phyloP scores from a whole-genome alignment of 1,139 yeast species.

The Taphrina confusa region DNA sequence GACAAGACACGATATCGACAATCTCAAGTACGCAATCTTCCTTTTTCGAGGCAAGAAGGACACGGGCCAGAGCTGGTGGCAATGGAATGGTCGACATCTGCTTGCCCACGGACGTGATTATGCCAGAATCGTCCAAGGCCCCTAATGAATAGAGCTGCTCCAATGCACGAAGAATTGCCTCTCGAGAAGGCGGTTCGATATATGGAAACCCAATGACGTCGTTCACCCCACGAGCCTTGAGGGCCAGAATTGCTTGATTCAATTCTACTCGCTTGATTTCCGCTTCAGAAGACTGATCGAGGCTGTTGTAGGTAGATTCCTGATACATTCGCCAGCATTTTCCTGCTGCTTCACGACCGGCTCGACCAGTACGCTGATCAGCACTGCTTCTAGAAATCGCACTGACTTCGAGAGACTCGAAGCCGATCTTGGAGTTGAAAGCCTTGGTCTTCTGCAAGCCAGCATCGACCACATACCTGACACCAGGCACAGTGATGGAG shows the following conservation, averaged over 20 bases:
- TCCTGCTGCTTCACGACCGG: constrained; percentile 95
- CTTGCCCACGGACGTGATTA: constrained; percentile 71
- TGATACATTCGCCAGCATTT: constrained; percentile 83
- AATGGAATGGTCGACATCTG: constrained; percentile 88
- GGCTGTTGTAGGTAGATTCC: constrained; percentile 62
- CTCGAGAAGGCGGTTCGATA: constrained; percentile 87
- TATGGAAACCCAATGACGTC: constrained; percentile 86
- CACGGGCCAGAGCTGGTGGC: constrained; percentile 81
- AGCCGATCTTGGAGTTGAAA: constrained; percentile 46
- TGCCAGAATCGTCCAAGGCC: constrained; percentile 75
- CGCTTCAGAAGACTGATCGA: constrained; percentile 83
- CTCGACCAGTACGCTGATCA: constrained; percentile 94
- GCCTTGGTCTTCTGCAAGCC: constrained; percentile 87
- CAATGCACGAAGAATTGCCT: constrained; percentile 65
- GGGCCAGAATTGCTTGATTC: constrained; percentile 75
- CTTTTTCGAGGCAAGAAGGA: constrained; percentile 70
- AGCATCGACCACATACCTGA: constrained; percentile 87
- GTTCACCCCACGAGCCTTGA: constrained; percentile 79
- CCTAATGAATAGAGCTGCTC: constrained; percentile 74
- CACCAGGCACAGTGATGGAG: constrained; percentile 92
- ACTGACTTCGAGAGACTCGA: constrained; percentile 84
- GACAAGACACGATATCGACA: constrained; percentile 85
- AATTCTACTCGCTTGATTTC: constrained; percentile 87
- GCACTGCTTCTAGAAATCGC: constrained; percentile 96
- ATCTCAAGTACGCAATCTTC: constrained; percentile 56